A percentile compares a stretch with the other conserved stretches of the same genome.
Evolutionary conservation across 306 rosid genomes (phyloP).

Genomic region (Fagus crenata): DNA sequence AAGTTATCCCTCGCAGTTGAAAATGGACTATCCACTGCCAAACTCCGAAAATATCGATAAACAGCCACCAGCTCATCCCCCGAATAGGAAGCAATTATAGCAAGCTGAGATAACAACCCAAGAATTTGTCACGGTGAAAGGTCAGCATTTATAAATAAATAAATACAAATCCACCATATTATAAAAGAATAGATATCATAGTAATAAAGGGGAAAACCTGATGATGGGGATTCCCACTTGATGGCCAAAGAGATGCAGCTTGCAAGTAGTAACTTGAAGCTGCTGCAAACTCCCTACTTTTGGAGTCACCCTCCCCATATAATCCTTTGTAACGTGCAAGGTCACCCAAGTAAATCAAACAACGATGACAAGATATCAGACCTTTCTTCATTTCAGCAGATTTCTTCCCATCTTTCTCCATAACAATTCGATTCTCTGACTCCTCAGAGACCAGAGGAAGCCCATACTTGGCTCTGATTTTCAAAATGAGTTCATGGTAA

Average conservation of each 20-base stretch:
- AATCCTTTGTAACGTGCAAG: conserved; percentile 98
- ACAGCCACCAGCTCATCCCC: conserved; percentile 77
- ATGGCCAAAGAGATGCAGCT: conserved; percentile 90
- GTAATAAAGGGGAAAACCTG: conserved; percentile 55
- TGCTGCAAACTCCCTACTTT: conserved; percentile 77
- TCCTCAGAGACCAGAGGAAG: conserved; percentile 83
- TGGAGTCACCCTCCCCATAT: conserved; percentile 86
- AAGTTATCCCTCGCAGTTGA: conserved; percentile 94
- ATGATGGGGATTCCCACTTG: conserved; percentile 94
- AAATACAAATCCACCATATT: conserved; percentile 4
- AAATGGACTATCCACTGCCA: conserved; percentile 89
- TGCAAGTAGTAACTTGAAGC: conserved; percentile 96
- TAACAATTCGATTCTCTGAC: conserved; percentile 56
- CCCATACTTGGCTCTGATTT: conserved; percentile 85
- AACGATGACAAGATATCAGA: conserved; percentile 82
- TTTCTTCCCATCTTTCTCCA: conserved; percentile 87
- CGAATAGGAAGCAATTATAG: conserved; percentile 86
- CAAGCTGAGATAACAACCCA: conserved; percentile 59
- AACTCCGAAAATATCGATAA: conserved; percentile 91
- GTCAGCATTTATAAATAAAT: not conserved
- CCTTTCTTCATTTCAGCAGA: conserved; percentile 83
- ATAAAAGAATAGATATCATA: not conserved
- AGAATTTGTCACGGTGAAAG: conserved; percentile 24
- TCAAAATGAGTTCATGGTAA: conserved; percentile 89
- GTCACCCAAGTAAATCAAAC: conserved; percentile 97